These are phyloP conservation scores for Xylaria sp. DNA, from an alignment of 2,329 filamentous ascomycete species.

Conservation along the genomic window DNA sequence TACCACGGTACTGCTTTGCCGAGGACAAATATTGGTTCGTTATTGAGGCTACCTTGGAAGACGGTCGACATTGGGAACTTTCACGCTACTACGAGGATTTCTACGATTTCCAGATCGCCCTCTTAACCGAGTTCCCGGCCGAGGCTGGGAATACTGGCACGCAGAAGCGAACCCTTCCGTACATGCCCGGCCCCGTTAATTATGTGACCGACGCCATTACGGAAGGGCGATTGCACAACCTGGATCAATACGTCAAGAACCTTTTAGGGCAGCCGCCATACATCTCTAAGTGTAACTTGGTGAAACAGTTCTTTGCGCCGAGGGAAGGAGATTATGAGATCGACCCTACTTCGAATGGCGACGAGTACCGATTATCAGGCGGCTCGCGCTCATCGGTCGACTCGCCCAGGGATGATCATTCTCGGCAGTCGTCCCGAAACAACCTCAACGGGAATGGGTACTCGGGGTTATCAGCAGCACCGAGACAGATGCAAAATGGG, in stretches of 20 bases:
- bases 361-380: constrained; percentile 75
- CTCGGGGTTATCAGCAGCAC: constrained; percentile 55
- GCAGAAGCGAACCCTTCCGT: constrained; percentile 82
- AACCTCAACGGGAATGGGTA: constrained; percentile 64
- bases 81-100: constrained; percentile 98
- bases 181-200: constrained; percentile 97
- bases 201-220: constrained; percentile 98
- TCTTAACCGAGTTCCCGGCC: constrained; percentile 87
- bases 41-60: constrained; percentile 87
- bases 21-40: constrained; percentile 99
- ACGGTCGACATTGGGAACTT: constrained; percentile 89
- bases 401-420: constrained; percentile 62
- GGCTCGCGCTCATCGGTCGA: constrained; percentile 69
- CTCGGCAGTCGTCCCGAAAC: constrained; percentile 66
- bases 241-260: constrained; percentile 95
- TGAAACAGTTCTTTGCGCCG: constrained; percentile 89
- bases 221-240: constrained; percentile 85
- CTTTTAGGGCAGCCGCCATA: constrained; percentile 80
- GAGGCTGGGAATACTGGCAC: constrained; percentile 86
- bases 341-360: constrained; percentile 67
- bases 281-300: constrained; percentile 81
- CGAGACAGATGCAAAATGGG: constrained; percentile 47
- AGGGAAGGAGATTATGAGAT: constrained; percentile 93
- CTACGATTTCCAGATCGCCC: constrained; percentile 96
- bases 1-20: constrained; percentile 91